Base-by-base conservation (phyloP, 2,329 filamentous ascomycete species). In the Cercospora canescens region DNA sequence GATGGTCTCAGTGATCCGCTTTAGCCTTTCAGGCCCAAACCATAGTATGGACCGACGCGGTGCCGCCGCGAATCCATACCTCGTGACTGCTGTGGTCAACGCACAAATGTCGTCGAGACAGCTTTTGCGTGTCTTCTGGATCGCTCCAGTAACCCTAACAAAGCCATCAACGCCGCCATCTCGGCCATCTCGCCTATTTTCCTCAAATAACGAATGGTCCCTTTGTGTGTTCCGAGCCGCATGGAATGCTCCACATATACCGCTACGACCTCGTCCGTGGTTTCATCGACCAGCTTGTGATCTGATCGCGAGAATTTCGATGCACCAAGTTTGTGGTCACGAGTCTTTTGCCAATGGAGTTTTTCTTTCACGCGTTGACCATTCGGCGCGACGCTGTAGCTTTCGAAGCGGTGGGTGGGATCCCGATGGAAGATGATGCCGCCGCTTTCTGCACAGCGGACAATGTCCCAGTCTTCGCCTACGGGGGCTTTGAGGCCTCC, bases 241-340 rank as follows among this genome's bases (percentile, higher is more conserved):
- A 61, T 34, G 8, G 63, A 50, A 4, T 50, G 41, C 60, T 71
- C 69, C 5, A 60, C 59, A 35, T 70, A 70, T 4, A 69, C 71
- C 11, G 69, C 69, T 7, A 70, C 24, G 16, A 71, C 67, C 26
- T 56, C 48, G 4, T 66, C 71, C 18, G 32, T 55, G 9, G 48
- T 28, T 16, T 68, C 68, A 12, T 70, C 64, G 1, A 71, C 62
- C 7, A 71, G 65, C 30, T 69, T 70, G 58, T 62, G 63, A 45
- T 72, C 68, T 37, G 64, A 32, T 3, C 62, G 64, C 11, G 60
- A 67, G 8, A 64, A 60, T 21, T 45, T 35, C 8, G 65, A 69
- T 12, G 67, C 66, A 0, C 69, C 69, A 16, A 72, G 60, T 30
- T 67, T 69, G 6, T 30, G 16, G 24, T 70, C 60, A 7, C 39